Base-by-base conservation (phyloP, 2,329 filamentous ascomycete species). In the Beauveria sp. region DNA sequence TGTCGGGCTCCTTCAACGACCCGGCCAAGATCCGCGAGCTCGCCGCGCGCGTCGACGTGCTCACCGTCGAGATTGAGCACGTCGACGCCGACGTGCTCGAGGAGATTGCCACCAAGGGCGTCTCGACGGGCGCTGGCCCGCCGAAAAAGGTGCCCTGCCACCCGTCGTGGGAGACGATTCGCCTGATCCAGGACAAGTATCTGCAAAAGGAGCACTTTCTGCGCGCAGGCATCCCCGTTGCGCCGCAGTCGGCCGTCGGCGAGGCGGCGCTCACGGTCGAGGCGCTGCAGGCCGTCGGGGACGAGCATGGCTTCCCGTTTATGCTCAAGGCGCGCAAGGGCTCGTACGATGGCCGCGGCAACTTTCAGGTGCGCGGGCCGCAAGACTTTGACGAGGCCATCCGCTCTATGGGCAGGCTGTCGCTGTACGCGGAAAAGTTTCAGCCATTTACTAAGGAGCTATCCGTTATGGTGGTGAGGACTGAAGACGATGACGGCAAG, bases 1-100 rank as follows among this genome's bases (percentile, higher is more conserved):
- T 96, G 62, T 83, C 86, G 20, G 93, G 93, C 62, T 96, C 92
- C 0, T 97, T 96, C 82, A 93, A 91, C 72, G 89, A 96, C 67
- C 79, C 88, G 0, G 83, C 84, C 40, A 88, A 90, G 66, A 92
- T 98, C 66, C 85, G 87, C 49, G 82, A 91, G 72, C 80, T 98
- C n/a, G 92, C 93, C 2, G 77, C 83, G 45, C 77, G 80, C 40
- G 91, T 87, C 68, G 90, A 96, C 72, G 85, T 96, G 18, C 79
- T 97, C 64, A 97, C 92, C 0, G 90, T 96, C 16, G 93, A 98
- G 75, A 97, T 96, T 66, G 93, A 98, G 79, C 93, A 97, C 75
- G 89, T 97, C 63, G 86, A 97, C 74, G 95, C 91, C n/a, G 81
- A 91, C 59, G 88, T 95, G 26, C 83, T 97, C 5, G 91, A 96